These are phyloP conservation scores for Boletus edulis DNA, from an alignment of 768 basidiomycete species.

Conservation along the genomic window DNA sequence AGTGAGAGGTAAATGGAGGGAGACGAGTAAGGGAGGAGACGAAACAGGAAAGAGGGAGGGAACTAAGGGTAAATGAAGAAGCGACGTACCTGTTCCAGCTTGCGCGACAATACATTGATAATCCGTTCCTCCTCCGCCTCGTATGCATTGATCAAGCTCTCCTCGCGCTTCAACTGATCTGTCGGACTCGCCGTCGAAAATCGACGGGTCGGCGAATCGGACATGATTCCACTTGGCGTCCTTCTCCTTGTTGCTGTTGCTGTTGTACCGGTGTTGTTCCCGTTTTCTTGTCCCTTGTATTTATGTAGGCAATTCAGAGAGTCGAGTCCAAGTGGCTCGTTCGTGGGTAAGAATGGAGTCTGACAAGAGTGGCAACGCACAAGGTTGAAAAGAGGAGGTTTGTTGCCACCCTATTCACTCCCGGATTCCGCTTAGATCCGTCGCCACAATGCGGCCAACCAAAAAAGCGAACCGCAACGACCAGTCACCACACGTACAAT, in stretches of 20 bases:
- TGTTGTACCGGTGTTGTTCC: background rate
- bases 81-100: slow-evolving; percentile 63
- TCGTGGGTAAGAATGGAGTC: background rate
- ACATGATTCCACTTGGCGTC: slow-evolving; percentile 13
- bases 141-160: slow-evolving; percentile 83
- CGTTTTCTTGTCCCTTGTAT: too few species aligned
- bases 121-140: slow-evolving; percentile 91
- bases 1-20: background rate
- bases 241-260: background rate
- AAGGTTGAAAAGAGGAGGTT: background rate
- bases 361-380: background rate
- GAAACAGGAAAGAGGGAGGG: background rate
- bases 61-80: too few species aligned
- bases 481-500: too few species aligned
- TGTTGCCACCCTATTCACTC: slow-evolving; percentile 8
- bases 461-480: too few species aligned
- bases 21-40: background rate
- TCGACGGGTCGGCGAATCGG: slow-evolving; percentile 51
- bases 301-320: too few species aligned
- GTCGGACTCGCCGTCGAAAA: slow-evolving; percentile 55
- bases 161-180: slow-evolving; percentile 49
- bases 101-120: slow-evolving; percentile 77
- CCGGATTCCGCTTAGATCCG: slow-evolving; percentile 14
- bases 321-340: too few species aligned
- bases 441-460: too few species aligned